These are phyloP conservation scores for Tetraselmis chui DNA, from an alignment of 139 green algal genomes.

Conservation along the genomic window DNA sequence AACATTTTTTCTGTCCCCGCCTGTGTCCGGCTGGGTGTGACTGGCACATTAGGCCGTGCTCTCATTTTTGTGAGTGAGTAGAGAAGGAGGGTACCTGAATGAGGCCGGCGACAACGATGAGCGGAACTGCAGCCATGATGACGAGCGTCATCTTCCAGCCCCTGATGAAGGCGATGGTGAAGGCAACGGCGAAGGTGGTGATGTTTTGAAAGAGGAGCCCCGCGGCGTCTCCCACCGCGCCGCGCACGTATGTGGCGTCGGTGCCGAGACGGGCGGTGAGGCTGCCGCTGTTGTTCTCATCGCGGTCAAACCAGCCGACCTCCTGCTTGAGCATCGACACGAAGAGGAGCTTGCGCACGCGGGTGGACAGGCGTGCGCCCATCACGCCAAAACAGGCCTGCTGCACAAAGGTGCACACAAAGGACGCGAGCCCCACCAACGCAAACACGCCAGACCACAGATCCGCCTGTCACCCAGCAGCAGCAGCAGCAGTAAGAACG, in stretches of 20 bases:
- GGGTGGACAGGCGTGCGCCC: slow-evolving; percentile 45
- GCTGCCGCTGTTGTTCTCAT: slow-evolving; percentile 46
- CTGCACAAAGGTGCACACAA: slow-evolving; percentile 35
- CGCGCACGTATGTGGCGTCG: slow-evolving; percentile 52
- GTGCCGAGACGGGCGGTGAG: slow-evolving; percentile 46
- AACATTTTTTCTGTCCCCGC: too few relatives aligned
- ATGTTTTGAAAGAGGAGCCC: slow-evolving; percentile 2
- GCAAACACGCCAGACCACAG: slow-evolving; percentile 62
- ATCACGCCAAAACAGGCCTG: slow-evolving; percentile 41
- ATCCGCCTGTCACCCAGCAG: slow-evolving; percentile 2
- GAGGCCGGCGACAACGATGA: slow-evolving; percentile 39
- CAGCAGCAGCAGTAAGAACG: too few relatives aligned
- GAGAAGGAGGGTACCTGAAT: too few relatives aligned
- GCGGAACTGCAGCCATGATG: slow-evolving; percentile 52
- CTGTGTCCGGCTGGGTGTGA: too few relatives aligned
- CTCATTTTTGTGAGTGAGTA: too few relatives aligned
- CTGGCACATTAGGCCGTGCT: too few relatives aligned
- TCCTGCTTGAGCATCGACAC: slow-evolving; percentile 53
- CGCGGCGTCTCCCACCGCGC: slow-evolving; percentile 36
- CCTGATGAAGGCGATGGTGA: slow-evolving; percentile 46
- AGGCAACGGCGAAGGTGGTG: slow-evolving; percentile 10
- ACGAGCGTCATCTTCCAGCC: slow-evolving; percentile 75
- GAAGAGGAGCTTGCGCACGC: slow-evolving; percentile 58
- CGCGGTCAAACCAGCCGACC: slow-evolving; percentile 37
- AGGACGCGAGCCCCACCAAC: slow-evolving; percentile 39